Percentiles rank a stretch among this genome's conserved stretches.
These are phyloP conservation scores for Paramyrothecium sp. DNA, from an alignment of 2,329 filamentous ascomycete species.

Conservation along the genomic window DNA sequence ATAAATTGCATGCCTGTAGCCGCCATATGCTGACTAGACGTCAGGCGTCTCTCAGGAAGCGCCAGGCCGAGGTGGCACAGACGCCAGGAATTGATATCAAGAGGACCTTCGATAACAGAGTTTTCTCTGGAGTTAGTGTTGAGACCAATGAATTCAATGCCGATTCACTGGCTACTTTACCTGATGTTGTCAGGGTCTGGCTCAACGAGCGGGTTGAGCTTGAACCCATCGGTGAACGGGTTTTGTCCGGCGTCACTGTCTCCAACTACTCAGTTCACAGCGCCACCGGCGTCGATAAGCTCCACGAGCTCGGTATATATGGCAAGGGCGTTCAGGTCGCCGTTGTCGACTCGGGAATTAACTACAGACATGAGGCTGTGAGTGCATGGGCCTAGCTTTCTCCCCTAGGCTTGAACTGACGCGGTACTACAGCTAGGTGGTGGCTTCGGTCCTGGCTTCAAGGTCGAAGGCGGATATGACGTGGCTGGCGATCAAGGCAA, in stretches of 20 bases:
- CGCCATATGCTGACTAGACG: no score
- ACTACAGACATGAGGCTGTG: slow-evolving; percentile 16
- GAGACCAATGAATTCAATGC: slow-evolving; percentile 10
- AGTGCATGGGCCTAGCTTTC: neutral
- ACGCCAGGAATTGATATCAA: slow-evolving; percentile 6
- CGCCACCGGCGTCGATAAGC: slow-evolving; percentile 18
- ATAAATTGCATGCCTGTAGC: no score
- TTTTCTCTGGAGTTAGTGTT: slow-evolving; percentile 19
- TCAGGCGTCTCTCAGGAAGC: neutral
- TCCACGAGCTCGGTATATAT: slow-evolving; percentile 16
- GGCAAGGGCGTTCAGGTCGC: slow-evolving; percentile 20
- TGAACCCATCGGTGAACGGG: neutral
- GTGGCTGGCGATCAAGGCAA: slow-evolving; percentile 14
- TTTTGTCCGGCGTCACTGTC: neutral
- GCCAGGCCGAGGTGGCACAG: neutral
- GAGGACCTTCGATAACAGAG: slow-evolving; percentile 7
- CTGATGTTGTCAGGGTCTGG: slow-evolving; percentile 18
- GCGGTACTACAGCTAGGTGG: slow-evolving; percentile 19
- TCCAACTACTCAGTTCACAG: slow-evolving; percentile 17
- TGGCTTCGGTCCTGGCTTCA: slow-evolving; percentile 17
- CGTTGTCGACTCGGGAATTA: slow-evolving; percentile 21
- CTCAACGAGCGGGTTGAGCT: slow-evolving; percentile 3
- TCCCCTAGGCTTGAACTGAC: no score
- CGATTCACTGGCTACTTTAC: slow-evolving; percentile 12
- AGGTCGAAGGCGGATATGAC: slow-evolving; percentile 19